Evolutionary conservation across 257 asterid species (phyloP).

Genomic region (Voacanga thouarsii): DNA sequence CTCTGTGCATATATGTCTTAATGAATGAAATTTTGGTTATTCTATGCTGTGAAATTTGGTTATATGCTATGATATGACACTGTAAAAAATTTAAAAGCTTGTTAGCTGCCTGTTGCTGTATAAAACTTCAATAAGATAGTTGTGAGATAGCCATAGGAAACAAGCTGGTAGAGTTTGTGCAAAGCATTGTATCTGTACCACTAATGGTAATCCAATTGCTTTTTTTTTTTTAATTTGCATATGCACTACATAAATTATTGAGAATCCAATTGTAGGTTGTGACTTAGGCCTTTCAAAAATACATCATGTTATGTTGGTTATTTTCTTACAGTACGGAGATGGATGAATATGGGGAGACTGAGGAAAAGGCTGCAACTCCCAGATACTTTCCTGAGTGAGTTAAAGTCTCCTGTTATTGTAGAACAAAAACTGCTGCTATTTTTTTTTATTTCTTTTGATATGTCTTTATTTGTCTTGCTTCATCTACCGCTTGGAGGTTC

Average conservation of each 20-base stretch:
- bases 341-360: slow-evolving; percentile 31
- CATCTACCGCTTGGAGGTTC: neutral
- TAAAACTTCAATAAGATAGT: neutral
- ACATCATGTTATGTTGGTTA: slow-evolving; percentile 21
- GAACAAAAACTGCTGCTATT: neutral
- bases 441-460: neutral
- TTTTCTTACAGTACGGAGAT: slow-evolving; percentile 40
- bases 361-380: slow-evolving; percentile 24
- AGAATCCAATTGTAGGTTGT: neutral
- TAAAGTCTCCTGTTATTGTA: neutral
- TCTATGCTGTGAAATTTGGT: neutral
- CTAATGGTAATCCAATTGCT: neutral
- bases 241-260: neutral
- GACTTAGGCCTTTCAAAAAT: slow-evolving; percentile 9
- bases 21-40: neutral
- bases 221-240: neutral
- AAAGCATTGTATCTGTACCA: neutral
- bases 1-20: neutral
- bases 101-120: neutral
- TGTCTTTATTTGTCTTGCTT: neutral
- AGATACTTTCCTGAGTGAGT: slow-evolving; percentile 70
- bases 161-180: neutral
- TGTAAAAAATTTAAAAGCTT: neutral
- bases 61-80: neutral
- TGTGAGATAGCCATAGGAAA: neutral